A percentile compares a stretch with the other conserved stretches of the same genome.
phyloP scores from a whole-genome alignment of 805 yeast species.

The Monosporozyma aerobia region DNA sequence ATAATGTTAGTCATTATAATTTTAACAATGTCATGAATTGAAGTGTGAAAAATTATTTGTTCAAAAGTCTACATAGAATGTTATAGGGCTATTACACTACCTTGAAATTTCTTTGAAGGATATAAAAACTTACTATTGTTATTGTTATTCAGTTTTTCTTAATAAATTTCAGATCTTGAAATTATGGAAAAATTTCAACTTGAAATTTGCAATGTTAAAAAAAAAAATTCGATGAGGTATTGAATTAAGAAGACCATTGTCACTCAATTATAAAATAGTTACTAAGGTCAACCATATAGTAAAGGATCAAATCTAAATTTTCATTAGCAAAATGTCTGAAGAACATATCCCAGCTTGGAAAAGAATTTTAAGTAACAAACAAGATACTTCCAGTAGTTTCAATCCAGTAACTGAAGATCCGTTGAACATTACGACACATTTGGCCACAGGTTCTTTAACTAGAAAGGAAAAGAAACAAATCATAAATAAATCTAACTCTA shows the following conservation, averaged over 20 bases:
- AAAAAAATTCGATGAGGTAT: conserved; percentile 3
- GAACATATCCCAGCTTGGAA: conserved; percentile 32
- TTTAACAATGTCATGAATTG: neutral
- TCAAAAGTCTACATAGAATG: neutral
- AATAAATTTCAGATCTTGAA: neutral
- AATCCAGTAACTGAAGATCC: conserved; percentile 20
- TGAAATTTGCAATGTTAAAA: neutral
- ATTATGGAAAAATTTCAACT: neutral
- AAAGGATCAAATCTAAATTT: neutral
- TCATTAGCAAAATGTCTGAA: conserved; percentile 7
- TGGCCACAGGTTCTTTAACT: conserved; percentile 27
- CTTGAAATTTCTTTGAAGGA: neutral
- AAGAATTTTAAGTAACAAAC: conserved; percentile 19
- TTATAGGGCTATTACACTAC: neutral
- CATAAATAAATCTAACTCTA: conserved; percentile 16
- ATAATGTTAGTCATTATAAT: conserved; percentile 10
- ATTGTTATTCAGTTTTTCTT: neutral
- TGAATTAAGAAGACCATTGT: neutral
- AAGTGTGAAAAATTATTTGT: neutral
- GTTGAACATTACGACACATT: conserved; percentile 29
- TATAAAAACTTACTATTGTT: no score
- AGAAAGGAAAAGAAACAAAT: conserved; percentile 26
- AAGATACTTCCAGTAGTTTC: conserved; percentile 8
- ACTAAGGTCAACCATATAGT: neutral
- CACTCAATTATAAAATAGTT: neutral